These are phyloP conservation scores for Cytospora leucostoma DNA, from an alignment of 2,329 filamentous ascomycete species.

Conservation along the genomic window DNA sequence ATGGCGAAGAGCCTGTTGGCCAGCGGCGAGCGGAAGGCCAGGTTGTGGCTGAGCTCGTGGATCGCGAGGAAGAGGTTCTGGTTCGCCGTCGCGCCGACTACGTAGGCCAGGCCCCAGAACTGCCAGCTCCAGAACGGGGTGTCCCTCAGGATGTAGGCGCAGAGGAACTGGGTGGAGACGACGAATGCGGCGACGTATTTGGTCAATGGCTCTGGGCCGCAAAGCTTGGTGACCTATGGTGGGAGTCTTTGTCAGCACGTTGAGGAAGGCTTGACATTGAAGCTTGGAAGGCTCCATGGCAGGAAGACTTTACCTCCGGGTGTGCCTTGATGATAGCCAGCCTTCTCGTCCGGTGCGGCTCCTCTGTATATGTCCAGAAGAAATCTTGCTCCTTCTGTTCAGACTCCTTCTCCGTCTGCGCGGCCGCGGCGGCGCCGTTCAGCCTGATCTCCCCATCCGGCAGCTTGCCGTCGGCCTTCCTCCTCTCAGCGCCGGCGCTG, in stretches of 20 bases:
- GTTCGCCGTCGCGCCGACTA: conserved; percentile 92
- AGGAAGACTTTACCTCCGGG: conserved; percentile 69
- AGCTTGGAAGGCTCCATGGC: not conserved
- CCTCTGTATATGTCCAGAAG: conserved; percentile 99
- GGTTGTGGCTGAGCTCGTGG: conserved; percentile 97
- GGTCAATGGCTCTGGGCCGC: conserved; percentile 91
- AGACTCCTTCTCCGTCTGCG: conserved; percentile 44
- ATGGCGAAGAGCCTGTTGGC: conserved; percentile 87
- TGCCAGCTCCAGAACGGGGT: conserved; percentile 79
- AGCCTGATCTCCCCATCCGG: conserved; percentile 16
- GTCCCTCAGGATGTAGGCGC: conserved; percentile 75
- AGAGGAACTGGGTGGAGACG: conserved; percentile 76
- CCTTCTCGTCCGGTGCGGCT: conserved; percentile 88
- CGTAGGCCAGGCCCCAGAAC: conserved; percentile 85
- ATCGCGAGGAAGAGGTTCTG: conserved; percentile 99
- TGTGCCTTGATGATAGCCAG: conserved; percentile 97
- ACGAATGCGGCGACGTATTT: conserved; percentile 89
- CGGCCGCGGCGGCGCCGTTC: conserved; percentile 29
- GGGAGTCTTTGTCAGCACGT: conserved; percentile 5
- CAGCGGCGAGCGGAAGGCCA: conserved; percentile 80
- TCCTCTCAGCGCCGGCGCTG: conserved; percentile 32
- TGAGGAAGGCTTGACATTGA: not conserved
- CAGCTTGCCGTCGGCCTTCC: conserved; percentile 30
- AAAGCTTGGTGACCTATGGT: conserved; percentile 88
- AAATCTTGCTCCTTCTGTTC: conserved; percentile 60